A percentile compares a stretch with the other conserved stretches of the same genome.
These are phyloP conservation scores for Arthrocladium fulminans DNA, from an alignment of 2,329 filamentous ascomycete genomes.

Conservation along the genomic window DNA sequence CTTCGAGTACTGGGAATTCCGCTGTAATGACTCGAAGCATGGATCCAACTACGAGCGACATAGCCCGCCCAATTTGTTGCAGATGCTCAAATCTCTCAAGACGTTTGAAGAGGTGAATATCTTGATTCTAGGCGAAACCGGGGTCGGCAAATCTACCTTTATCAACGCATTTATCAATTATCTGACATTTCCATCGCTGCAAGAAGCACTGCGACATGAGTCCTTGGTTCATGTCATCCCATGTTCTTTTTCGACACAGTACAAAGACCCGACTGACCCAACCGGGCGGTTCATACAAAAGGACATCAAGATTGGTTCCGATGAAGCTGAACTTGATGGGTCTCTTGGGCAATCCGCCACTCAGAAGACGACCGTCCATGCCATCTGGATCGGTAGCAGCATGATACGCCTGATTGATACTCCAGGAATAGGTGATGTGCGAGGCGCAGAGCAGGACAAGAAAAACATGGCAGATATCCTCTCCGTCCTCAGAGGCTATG, in stretches of 20 bases:
- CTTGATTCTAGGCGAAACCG: slow-evolving; percentile 41
- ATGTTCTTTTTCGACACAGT: slow-evolving; percentile 32
- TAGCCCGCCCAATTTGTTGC: slow-evolving; percentile 15
- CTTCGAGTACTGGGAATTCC: slow-evolving; percentile 26
- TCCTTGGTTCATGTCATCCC: slow-evolving; percentile 33
- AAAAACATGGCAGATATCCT: slow-evolving; percentile 36
- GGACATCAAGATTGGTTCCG: slow-evolving; percentile 26
- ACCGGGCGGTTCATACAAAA: slow-evolving; percentile 24
- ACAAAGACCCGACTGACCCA: slow-evolving; percentile 22
- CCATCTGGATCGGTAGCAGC: slow-evolving; percentile 24
- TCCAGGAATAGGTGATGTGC: slow-evolving; percentile 36
- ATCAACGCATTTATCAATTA: slow-evolving; percentile 45
- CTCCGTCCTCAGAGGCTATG: slow-evolving; percentile 27
- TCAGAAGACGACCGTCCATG: slow-evolving; percentile 29
- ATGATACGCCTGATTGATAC: slow-evolving; percentile 36
- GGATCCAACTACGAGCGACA: slow-evolving; percentile 19
- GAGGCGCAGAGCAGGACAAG: slow-evolving; percentile 30
- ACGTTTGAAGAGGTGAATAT: slow-evolving; percentile 31
- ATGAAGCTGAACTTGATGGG: slow-evolving; percentile 28
- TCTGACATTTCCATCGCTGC: slow-evolving; percentile 30
- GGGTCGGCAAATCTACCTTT: slow-evolving; percentile 43
- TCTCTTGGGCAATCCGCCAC: slow-evolving; percentile 31
- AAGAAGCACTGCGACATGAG: slow-evolving; percentile 30
- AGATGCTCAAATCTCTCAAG: slow-evolving; percentile 20
- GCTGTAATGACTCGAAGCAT: slow-evolving; percentile 26